Evolutionary conservation across 768 basidiomycete genomes (phyloP), one percentile per base, ranked within the genome.

Genomic region (Dacryopinax primogenitus): DNA sequence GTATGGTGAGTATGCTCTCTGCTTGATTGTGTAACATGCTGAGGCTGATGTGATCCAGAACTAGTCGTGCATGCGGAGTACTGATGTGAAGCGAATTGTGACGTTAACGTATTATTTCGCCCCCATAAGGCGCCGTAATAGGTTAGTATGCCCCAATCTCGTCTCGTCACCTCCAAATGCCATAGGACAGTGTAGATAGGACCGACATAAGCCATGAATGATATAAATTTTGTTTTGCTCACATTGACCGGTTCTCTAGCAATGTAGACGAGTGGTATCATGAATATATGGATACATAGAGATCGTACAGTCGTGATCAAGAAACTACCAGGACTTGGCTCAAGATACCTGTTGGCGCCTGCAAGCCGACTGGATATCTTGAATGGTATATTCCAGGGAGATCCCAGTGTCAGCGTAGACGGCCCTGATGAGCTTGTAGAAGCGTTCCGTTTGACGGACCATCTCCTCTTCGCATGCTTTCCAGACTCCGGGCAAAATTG

Each of bases 391-490:
- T 68, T 97, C 93, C 64, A 94, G 74, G 7, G 80, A 75, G 30
- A 88, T 74, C 0, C 88, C 86, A 62, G 79, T 82, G 62, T 90
- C 90, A 18, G 78, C 79, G 74, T 95, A 97, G 71, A 91, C 90
- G 72, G 87, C 84, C 12, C 79, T 76, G 68, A 96, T 87, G 67
- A 86, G 78, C 66, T 80, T 84, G 62, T 73, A 73, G 75, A 89
- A 92, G 47, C 82, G 74, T 67, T 86, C 84, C 7, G 87, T 88
- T 68, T 92, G 80, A 67, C 82, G 81, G 67, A 87, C 74, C 66
- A 96, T 72, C 70, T 93, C 91, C 63, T 87, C 86, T 73, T 94
- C 91, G 74, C 91, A 91, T 35, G 90, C 86, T 71, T 84, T 89
- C 93, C 93, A 96, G 1, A 95, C 92, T 2, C 85, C 86, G 28